phyloP scores from a whole-genome alignment of 2,329 filamentous ascomycete genomes.

The Monosporascus sp. region DNA sequence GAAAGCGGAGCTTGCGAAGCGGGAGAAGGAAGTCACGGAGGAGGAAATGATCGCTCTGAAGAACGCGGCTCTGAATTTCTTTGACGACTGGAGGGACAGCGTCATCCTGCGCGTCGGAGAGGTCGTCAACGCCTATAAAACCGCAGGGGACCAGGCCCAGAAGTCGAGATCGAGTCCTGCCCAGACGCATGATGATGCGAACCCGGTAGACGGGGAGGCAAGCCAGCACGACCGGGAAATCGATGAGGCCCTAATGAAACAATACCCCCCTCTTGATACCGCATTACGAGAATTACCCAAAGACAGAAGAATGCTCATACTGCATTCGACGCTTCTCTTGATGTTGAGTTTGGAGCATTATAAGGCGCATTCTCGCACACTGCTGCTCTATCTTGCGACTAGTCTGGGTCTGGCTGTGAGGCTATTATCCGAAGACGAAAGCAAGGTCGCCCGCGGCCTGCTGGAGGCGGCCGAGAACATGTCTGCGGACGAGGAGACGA shows the following conservation, averaged over 20 bases:
- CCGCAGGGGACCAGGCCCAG: constrained; percentile 13
- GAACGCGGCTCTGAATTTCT: constrained; percentile 20
- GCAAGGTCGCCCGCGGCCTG: constrained; percentile 68
- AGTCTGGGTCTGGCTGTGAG: constrained; percentile 64
- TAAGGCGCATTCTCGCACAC: constrained; percentile 64
- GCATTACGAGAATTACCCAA: constrained; percentile 54
- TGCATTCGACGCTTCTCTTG: constrained; percentile 68
- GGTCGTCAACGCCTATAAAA: constrained; percentile 20
- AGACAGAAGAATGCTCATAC: constrained; percentile 58
- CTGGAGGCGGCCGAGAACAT: constrained; percentile 65
- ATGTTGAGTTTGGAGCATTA: constrained; percentile 74
- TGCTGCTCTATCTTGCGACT: constrained; percentile 65
- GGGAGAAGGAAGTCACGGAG: constrained; percentile 19
- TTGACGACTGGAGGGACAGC: constrained; percentile 25
- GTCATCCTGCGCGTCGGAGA: constrained; percentile 24
- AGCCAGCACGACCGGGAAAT: constrained; percentile 34
- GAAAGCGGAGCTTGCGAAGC: constrained; percentile 14
- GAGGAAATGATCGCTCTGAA: constrained; percentile 21
- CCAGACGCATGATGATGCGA: background rate
- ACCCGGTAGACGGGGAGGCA: constrained; percentile 6
- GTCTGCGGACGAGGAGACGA: constrained; percentile 59
- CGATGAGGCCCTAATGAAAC: constrained; percentile 42
- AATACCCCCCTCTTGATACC: constrained; percentile 59
- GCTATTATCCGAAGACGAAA: constrained; percentile 65
- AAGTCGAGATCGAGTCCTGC: constrained; percentile 12